Evolutionary conservation across 441 rosid species (phyloP).

Genomic region (Adansonia madagascariensis): DNA sequence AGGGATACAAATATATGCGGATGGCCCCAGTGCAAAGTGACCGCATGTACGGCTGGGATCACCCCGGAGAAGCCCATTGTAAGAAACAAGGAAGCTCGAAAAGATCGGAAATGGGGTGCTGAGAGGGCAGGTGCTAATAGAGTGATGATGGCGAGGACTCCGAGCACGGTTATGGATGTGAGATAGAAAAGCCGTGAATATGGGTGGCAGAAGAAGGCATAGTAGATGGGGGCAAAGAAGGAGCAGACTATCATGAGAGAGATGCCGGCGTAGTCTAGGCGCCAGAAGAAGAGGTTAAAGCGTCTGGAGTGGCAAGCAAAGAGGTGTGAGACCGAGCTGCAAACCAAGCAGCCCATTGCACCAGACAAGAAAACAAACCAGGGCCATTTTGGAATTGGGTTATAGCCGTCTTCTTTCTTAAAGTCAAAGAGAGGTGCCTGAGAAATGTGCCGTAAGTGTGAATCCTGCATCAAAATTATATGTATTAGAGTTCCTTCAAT

Average conservation of each 20-base stretch:
- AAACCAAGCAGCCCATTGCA: conserved; percentile 80
- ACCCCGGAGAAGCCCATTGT: conserved; percentile 83
- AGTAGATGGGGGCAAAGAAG: conserved; percentile 85
- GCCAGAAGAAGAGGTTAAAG: conserved; percentile 87
- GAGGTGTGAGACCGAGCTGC: conserved; percentile 91
- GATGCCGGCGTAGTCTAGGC: conserved; percentile 91
- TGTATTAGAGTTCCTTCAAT: not conserved
- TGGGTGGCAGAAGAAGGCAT: conserved; percentile 74
- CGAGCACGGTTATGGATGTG: conserved; percentile 61
- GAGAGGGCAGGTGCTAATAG: conserved; percentile 74
- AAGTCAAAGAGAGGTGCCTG: conserved; percentile 31
- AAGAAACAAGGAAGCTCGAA: conserved; percentile 74
- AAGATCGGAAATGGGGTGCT: conserved; percentile 54
- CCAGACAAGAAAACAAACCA: conserved; percentile 84
- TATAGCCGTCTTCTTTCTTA: conserved; percentile 31
- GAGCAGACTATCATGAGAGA: conserved; percentile 83
- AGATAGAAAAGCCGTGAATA: conserved; percentile 58
- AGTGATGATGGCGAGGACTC: conserved; percentile 67
- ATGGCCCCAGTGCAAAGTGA: conserved; percentile 61
- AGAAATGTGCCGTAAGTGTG: conserved; percentile 38
- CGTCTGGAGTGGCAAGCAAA: conserved; percentile 83
- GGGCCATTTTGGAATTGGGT: conserved; percentile 69
- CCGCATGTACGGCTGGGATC: conserved; percentile 74
- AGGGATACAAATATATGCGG: conserved; percentile 58
- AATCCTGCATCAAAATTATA: conserved; percentile 50